A percentile compares a stretch with the other conserved stretches of the same genome.
phyloP scores from a whole-genome alignment of 345 rosid genomes.

The Hibiscus mutabilis region DNA sequence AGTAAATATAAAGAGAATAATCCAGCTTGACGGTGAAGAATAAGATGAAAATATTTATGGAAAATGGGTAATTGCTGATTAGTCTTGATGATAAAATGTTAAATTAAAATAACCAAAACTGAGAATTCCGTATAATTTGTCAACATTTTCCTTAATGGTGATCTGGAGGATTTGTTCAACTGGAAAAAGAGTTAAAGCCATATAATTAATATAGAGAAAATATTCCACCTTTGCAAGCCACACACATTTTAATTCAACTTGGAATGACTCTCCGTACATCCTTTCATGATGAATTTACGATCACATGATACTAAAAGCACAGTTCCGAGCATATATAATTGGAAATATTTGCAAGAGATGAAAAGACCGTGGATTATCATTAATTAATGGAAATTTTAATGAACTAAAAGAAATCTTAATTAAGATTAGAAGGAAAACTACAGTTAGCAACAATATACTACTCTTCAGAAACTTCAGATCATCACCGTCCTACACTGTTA shows the following conservation, averaged over 20 bases:
- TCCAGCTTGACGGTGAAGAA: too few species aligned
- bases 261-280: not conserved
- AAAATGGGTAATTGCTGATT: not conserved
- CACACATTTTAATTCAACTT: slow-evolving; percentile 34
- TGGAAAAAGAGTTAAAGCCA: not conserved
- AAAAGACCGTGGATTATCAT: not conserved
- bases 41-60: not conserved
- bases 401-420: not conserved
- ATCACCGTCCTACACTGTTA: slow-evolving; percentile 20
- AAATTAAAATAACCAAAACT: not conserved
- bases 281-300: too few species aligned
- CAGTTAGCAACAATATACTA: slow-evolving; percentile 16
- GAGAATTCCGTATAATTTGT: not conserved
- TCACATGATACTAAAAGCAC: too few species aligned
- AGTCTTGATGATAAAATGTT: not conserved
- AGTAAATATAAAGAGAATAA: not conserved
- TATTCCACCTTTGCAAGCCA: not conserved
- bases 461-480: slow-evolving; percentile 12
- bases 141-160: not conserved
- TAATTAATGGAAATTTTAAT: not conserved
- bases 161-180: not conserved
- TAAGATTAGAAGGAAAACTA: too few species aligned
- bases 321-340: not conserved
- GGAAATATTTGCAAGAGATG: not conserved
- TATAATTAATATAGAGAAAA: too few species aligned